Conservation (phyloP, 2,329 filamentous ascomycete genomes). For the Pestalotiopsis sp. region DNA sequence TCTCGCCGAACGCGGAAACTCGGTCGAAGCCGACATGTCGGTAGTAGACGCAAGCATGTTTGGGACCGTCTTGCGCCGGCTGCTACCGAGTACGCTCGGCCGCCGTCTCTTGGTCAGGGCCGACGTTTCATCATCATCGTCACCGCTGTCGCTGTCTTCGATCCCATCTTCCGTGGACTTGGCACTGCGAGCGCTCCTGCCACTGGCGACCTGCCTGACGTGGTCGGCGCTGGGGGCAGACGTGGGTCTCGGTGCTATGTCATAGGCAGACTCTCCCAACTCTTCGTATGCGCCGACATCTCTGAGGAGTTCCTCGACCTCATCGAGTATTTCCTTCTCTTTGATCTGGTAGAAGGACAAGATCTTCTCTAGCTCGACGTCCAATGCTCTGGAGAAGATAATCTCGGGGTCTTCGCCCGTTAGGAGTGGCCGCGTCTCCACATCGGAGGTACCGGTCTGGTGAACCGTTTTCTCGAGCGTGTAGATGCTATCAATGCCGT, state of each 20-base stretch:
- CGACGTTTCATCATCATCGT: slow-evolving; percentile 52
- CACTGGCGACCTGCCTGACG: slow-evolving; percentile 38
- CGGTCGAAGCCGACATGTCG: slow-evolving; percentile 63
- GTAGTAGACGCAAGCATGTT: slow-evolving; percentile 40
- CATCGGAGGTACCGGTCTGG: slow-evolving; percentile 64
- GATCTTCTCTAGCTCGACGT: slow-evolving; percentile 91
- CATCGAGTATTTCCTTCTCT: slow-evolving; percentile 81
- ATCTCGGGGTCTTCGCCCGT: slow-evolving; percentile 72
- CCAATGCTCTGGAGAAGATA: slow-evolving; percentile 78
- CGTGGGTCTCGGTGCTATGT: slow-evolving; percentile 26
- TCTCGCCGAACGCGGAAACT: slow-evolving; percentile 55
- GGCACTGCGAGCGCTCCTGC: slow-evolving; percentile 38
- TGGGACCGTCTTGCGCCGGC: slow-evolving; percentile 38
- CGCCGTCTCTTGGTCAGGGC: slow-evolving; percentile 47
- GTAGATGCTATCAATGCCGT: slow-evolving; percentile 70
- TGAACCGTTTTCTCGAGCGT: slow-evolving; percentile 84
- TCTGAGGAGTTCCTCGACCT: slow-evolving; percentile 73
- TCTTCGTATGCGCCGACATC: slow-evolving; percentile 72
- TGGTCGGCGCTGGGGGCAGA: slow-evolving; percentile 29
- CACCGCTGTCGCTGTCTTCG: slow-evolving; percentile 57
- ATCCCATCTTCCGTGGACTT: slow-evolving; percentile 56
- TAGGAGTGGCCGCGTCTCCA: slow-evolving; percentile 84
- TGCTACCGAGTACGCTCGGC: slow-evolving; percentile 33
- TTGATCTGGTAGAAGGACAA: slow-evolving; percentile 88
- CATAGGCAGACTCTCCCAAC: slow-evolving; percentile 48